phyloP scores from a whole-genome alignment of 2,329 filamentous ascomycete species.

The Botrytis aclada region DNA sequence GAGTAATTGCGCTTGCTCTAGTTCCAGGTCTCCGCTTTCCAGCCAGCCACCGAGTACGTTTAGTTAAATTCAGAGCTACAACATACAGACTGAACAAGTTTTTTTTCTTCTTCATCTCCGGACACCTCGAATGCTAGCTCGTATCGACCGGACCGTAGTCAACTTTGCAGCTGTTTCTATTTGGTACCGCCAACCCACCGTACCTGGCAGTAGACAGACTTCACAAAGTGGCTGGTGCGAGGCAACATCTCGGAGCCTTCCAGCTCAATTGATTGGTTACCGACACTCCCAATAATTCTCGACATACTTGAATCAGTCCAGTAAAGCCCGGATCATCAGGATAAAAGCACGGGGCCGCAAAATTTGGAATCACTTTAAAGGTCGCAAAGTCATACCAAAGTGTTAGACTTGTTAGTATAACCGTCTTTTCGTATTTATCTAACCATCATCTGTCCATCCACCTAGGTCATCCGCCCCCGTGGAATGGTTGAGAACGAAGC shows the following conservation, averaged over 20 bases:
- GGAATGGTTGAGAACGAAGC: neutral
- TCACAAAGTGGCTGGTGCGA: slow-evolving; percentile 15
- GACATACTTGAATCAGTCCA: slow-evolving; percentile 8
- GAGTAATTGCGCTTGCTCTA: slow-evolving; percentile 6
- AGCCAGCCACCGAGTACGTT: slow-evolving; percentile 16
- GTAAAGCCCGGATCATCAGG: neutral
- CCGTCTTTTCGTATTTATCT: neutral
- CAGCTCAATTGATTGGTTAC: slow-evolving; percentile 15
- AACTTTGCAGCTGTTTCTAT: neutral
- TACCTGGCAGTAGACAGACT: slow-evolving; percentile 30
- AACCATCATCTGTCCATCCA: neutral
- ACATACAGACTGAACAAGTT: slow-evolving; percentile 11
- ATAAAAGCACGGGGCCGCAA: neutral
- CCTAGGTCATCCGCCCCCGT: neutral
- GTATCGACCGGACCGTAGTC: neutral
- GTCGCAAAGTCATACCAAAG: slow-evolving; percentile 9
- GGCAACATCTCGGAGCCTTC: slow-evolving; percentile 27
- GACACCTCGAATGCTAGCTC: neutral
- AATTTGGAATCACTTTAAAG: neutral
- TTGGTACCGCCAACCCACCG: slow-evolving; percentile 6
- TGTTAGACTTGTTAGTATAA: slow-evolving; percentile 7
- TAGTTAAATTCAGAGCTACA: slow-evolving; percentile 1
- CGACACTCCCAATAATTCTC: slow-evolving; percentile 11
- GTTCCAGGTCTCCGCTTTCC: slow-evolving; percentile 11
- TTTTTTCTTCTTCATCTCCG: slow-evolving; percentile 10